Percentiles rank a stretch among this genome's conserved stretches.
These are phyloP conservation scores for Pythium oligandrum DNA, from an alignment of 352 stramenopile genomes.

Conservation along the genomic window DNA sequence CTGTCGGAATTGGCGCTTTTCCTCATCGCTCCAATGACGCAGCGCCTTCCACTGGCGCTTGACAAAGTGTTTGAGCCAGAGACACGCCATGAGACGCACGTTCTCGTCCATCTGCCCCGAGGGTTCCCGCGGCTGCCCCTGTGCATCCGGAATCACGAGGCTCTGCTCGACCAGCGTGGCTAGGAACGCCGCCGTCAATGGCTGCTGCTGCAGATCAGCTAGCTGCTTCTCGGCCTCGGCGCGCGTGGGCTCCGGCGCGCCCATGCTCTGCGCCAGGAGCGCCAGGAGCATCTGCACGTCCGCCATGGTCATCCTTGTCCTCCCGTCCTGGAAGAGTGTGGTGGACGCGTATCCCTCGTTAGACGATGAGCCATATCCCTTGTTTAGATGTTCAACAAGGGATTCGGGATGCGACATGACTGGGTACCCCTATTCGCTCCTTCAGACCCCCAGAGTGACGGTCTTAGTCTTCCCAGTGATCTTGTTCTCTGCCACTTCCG, in stretches of 20 bases:
- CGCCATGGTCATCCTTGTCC: conserved; percentile 10
- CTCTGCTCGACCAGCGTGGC: conserved; percentile 38
- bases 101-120: conserved; percentile 30
- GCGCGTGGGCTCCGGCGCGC: conserved; percentile 30
- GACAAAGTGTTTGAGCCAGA: conserved; percentile 78
- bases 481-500: too few species aligned
- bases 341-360: conserved; percentile 10
- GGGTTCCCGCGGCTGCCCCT: conserved; percentile 13
- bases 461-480: too few species aligned
- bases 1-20: conserved; percentile 40
- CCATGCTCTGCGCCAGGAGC: conserved; percentile 48
- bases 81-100: conserved; percentile 55
- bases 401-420: too few species aligned
- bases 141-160: conserved; percentile 28
- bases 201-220: conserved; percentile 35
- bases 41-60: conserved; percentile 42
- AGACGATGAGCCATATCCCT: not conserved
- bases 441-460: too few species aligned
- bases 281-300: conserved; percentile 27
- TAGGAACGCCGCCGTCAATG: conserved; percentile 33
- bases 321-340: not conserved
- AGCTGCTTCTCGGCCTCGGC: conserved; percentile 50
- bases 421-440: too few species aligned
- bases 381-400: not conserved
- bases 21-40: conserved; percentile 25